Evolutionary conservation across 2,329 filamentous ascomycete genomes (phyloP).

Genomic region (Cordyceps pruinosa): DNA sequence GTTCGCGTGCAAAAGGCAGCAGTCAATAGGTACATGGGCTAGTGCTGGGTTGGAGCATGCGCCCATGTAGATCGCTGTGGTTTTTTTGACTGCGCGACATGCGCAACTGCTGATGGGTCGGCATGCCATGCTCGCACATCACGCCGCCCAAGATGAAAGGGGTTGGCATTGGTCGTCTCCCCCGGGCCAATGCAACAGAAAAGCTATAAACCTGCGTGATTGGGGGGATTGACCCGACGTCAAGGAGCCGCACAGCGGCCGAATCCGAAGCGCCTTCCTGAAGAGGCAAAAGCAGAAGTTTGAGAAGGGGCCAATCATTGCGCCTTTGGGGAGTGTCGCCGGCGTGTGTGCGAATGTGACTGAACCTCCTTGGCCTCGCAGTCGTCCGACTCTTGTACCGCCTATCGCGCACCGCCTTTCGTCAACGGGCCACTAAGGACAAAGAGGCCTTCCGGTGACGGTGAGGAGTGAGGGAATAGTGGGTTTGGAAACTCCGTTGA

Average conservation of each 20-base stretch:
- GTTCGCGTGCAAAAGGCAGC: not conserved
- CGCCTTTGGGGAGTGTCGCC: slow-evolving; percentile 1
- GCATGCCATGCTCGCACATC: not conserved
- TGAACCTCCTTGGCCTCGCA: not conserved
- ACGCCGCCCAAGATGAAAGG: not conserved
- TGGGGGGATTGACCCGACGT: not conserved
- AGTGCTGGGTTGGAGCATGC: not conserved
- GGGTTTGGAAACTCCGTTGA: not conserved
- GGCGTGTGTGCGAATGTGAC: not conserved
- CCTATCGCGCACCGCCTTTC: not conserved
- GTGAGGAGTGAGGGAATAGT: not conserved
- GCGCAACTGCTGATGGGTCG: no score
- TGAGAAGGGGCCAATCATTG: slow-evolving; percentile 1
- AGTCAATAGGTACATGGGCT: not conserved
- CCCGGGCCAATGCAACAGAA: not conserved
- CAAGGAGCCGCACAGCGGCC: not conserved
- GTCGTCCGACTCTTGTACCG: not conserved
- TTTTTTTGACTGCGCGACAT: not conserved
- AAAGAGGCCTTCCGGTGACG: not conserved
- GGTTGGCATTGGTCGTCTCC: not conserved
- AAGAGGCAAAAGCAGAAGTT: not conserved
- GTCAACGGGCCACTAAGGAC: not conserved
- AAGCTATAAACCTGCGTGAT: not conserved
- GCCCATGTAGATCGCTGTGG: not conserved
- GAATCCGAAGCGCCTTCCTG: slow-evolving; percentile 5